Conservation (phyloP, 164 flowering plant genomes). For the Tinospora cordifolia region DNA sequence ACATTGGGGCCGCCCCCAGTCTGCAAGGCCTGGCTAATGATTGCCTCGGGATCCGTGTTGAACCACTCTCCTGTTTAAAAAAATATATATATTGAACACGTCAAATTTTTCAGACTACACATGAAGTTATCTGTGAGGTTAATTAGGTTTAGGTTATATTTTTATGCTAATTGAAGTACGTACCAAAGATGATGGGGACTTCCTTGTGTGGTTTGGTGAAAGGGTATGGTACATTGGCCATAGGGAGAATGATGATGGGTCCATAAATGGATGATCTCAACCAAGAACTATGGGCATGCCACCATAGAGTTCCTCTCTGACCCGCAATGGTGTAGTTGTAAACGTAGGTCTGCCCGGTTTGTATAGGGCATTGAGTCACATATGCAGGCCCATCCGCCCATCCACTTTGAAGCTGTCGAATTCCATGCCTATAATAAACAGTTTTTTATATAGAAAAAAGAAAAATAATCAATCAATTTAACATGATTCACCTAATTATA, state of each 20-base stretch:
- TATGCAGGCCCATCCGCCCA: slow-evolving; percentile 21
- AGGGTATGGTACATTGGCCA: slow-evolving; percentile 19
- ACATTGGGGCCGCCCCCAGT: slow-evolving; percentile 47
- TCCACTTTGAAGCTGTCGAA: slow-evolving; percentile 18
- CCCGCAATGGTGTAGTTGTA: slow-evolving; percentile 27
- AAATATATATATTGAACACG: too few relatives aligned
- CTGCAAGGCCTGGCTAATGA: slow-evolving; percentile 31
- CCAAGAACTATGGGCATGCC: slow-evolving; percentile 20
- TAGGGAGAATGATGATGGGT: slow-evolving; percentile 17
- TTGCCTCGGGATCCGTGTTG: slow-evolving; percentile 33
- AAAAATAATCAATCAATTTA: not conserved
- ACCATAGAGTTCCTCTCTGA: slow-evolving; percentile 25
- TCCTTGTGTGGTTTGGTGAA: slow-evolving; percentile 32
- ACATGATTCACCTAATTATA: too few relatives aligned
- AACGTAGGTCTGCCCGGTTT: slow-evolving; percentile 19
- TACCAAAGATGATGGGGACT: slow-evolving; percentile 26
- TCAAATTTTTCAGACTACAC: too few relatives aligned
- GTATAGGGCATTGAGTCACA: slow-evolving; percentile 27
- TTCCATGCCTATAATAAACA: slow-evolving; percentile 13
- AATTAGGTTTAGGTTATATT: too few relatives aligned
- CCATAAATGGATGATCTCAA: slow-evolving; percentile 15
- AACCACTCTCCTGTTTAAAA: slow-evolving; percentile 49
- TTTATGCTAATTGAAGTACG: too few relatives aligned
- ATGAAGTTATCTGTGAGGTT: too few relatives aligned
- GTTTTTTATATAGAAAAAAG: not conserved